A percentile compares a stretch with the other conserved stretches of the same genome.
These are phyloP conservation scores for Tilletiaria anomala DNA, from an alignment of 1,284 basidiomycete genomes.

Conservation along the genomic window DNA sequence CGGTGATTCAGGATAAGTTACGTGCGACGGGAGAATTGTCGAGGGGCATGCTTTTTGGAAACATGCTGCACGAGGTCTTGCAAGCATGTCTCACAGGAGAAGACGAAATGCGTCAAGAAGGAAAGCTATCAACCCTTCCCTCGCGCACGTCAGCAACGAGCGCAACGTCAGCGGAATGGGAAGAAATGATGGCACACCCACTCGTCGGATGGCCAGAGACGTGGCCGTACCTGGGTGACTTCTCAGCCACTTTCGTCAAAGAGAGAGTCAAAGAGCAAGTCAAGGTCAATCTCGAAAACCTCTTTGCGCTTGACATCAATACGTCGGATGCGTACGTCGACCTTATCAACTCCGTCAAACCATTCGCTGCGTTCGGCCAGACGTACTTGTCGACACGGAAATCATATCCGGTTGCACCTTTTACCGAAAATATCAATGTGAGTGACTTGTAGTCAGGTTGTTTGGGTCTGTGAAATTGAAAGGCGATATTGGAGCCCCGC, in stretches of 20 bases:
- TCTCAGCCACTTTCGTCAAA: slow-evolving; percentile 18
- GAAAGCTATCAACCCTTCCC: neutral
- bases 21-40: slow-evolving; percentile 14
- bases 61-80: slow-evolving; percentile 30
- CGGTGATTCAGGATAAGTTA: slow-evolving; percentile 26
- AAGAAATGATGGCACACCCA: slow-evolving; percentile 9
- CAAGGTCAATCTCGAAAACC: slow-evolving; percentile 11
- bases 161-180: neutral
- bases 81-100: slow-evolving; percentile 28
- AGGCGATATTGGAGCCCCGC: too few relatives aligned
- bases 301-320: slow-evolving; percentile 17
- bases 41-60: slow-evolving; percentile 26
- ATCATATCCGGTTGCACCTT: too few relatives aligned
- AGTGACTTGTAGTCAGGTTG: too few relatives aligned
- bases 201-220: slow-evolving; percentile 13
- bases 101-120: neutral
- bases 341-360: slow-evolving; percentile 13
- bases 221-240: slow-evolving; percentile 27
- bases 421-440: too few relatives aligned
- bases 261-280: slow-evolving; percentile 19
- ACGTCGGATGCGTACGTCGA: slow-evolving; percentile 9
- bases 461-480: too few relatives aligned
- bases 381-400: slow-evolving; percentile 21
- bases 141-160: neutral
- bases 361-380: slow-evolving; percentile 24